Conservation (phyloP, 164 flowering plant genomes). For the Sextonia rubra region DNA sequence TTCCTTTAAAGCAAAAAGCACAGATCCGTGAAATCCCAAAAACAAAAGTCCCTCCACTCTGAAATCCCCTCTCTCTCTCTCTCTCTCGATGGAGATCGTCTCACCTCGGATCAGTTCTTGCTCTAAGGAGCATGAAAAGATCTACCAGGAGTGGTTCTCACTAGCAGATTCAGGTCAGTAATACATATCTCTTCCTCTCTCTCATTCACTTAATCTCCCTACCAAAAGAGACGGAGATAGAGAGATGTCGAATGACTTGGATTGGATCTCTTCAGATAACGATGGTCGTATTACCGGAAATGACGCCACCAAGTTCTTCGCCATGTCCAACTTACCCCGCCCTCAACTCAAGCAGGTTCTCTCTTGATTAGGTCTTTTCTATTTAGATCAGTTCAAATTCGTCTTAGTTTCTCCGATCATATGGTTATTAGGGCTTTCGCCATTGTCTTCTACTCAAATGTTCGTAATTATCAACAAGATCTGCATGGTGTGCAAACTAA, state of each 20-base stretch:
- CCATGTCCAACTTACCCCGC: constrained; percentile 72
- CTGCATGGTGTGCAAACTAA: too few relatives aligned
- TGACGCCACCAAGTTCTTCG: constrained; percentile 85
- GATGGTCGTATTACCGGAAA: constrained; percentile 86
- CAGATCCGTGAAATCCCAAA: too few relatives aligned
- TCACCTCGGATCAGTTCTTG: constrained; percentile 54
- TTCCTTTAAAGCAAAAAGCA: too few relatives aligned
- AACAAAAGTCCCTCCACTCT: too few relatives aligned
- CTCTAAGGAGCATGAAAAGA: constrained; percentile 76
- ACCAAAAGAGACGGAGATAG: neutral
- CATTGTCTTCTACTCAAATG: too few relatives aligned
- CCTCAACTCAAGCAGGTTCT: constrained; percentile 84
- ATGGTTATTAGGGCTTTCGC: too few relatives aligned
- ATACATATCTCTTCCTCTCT: neutral
- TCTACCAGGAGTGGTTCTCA: constrained; percentile 81
- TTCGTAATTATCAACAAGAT: too few relatives aligned
- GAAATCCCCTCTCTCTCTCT: too few relatives aligned
- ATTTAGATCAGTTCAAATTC: neutral
- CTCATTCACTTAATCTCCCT: neutral
- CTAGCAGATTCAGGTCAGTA: constrained; percentile 75
- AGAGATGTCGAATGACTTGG: neutral
- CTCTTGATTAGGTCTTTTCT: neutral
- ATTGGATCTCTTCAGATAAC: constrained; percentile 48
- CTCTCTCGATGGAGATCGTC: constrained; percentile 81
- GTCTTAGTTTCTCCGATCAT: neutral